Conservation (phyloP, 2,329 filamentous ascomycete genomes). For the Colletotrichum echinochloae region DNA sequence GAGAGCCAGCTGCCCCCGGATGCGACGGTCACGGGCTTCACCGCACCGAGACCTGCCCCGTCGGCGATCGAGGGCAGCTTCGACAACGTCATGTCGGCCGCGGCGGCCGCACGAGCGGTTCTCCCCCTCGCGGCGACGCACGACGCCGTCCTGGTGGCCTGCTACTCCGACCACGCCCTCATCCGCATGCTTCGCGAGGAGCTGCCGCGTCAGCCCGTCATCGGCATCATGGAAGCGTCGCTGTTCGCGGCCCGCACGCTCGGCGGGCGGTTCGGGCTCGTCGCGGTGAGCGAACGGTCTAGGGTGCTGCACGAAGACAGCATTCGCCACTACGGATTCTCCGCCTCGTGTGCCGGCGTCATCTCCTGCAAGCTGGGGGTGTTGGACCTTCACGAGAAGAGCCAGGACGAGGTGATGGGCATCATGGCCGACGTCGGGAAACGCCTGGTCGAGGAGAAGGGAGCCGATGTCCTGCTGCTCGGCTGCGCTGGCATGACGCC, state of each 20-base stretch:
- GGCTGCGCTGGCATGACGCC: slow-evolving; percentile 34
- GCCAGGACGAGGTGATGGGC: slow-evolving; percentile 29
- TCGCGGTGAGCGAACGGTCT: slow-evolving; percentile 31
- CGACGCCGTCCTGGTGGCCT: slow-evolving; percentile 39
- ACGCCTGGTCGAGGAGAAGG: slow-evolving; percentile 22
- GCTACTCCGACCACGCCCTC: slow-evolving; percentile 34
- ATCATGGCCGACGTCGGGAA: slow-evolving; percentile 33
- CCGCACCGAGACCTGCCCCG: slow-evolving; percentile 19
- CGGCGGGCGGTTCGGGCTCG: slow-evolving; percentile 27
- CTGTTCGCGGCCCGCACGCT: slow-evolving; percentile 32
- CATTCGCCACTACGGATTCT: slow-evolving; percentile 36
- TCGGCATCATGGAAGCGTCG: slow-evolving; percentile 86
- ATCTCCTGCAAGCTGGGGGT: slow-evolving; percentile 26
- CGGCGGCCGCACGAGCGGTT: slow-evolving; percentile 48
- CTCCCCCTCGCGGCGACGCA: slow-evolving; percentile 55
- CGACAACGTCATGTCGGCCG: slow-evolving; percentile 67
- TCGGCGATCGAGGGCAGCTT: slow-evolving; percentile 68
- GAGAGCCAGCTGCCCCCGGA: slow-evolving; percentile 53
- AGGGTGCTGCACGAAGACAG: slow-evolving; percentile 34
- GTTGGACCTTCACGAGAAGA: slow-evolving; percentile 37
- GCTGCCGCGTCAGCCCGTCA: slow-evolving; percentile 60
- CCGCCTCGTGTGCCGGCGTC: slow-evolving; percentile 25
- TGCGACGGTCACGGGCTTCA: slow-evolving; percentile 46
- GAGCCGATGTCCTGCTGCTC: slow-evolving; percentile 29
- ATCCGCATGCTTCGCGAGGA: slow-evolving; percentile 35